Evolutionary conservation across 179 eudicot species (phyloP).

Genomic region (Silene noctiflora): DNA sequence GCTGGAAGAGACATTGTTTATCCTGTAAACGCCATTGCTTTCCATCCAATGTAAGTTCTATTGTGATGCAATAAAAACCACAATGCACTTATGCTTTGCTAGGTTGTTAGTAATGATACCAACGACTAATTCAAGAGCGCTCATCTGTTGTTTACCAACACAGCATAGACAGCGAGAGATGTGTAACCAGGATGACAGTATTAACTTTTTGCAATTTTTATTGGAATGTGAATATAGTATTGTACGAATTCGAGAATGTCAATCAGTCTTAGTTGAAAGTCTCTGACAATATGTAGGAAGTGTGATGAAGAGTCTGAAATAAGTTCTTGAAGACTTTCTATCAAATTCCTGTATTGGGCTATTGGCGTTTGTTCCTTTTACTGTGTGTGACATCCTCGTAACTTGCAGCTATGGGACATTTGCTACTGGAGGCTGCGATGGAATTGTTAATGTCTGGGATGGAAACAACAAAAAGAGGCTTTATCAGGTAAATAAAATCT

Average conservation of each 20-base stretch:
- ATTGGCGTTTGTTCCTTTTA: not conserved
- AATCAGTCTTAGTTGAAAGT: no score
- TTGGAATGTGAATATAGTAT: not conserved
- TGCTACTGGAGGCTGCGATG: slow-evolving; percentile 98
- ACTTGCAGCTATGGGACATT: slow-evolving; percentile 85
- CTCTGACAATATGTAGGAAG: no score
- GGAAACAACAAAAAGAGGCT: slow-evolving; percentile 95
- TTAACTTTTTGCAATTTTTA: no score
- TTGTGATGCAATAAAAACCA: no score
- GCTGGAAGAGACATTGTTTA: slow-evolving; percentile 93
- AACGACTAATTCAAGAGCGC: not conserved
- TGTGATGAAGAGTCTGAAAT: no score
- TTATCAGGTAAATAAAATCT: slow-evolving; percentile 65
- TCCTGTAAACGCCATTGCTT: slow-evolving; percentile 94
- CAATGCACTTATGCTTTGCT: not conserved
- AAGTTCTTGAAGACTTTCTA: not conserved
- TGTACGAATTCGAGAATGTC: no score
- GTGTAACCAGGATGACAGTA: no score
- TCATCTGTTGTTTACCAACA: not conserved
- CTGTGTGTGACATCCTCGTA: not conserved
- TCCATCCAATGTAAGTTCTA: slow-evolving; percentile 87
- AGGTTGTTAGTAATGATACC: not conserved
- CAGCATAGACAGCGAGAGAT: no score
- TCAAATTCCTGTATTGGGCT: not conserved
- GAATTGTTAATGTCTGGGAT: slow-evolving; percentile 94